These are phyloP conservation scores for Panaeolus cyanescens DNA, from an alignment of 768 basidiomycete species.

Conservation along the genomic window DNA sequence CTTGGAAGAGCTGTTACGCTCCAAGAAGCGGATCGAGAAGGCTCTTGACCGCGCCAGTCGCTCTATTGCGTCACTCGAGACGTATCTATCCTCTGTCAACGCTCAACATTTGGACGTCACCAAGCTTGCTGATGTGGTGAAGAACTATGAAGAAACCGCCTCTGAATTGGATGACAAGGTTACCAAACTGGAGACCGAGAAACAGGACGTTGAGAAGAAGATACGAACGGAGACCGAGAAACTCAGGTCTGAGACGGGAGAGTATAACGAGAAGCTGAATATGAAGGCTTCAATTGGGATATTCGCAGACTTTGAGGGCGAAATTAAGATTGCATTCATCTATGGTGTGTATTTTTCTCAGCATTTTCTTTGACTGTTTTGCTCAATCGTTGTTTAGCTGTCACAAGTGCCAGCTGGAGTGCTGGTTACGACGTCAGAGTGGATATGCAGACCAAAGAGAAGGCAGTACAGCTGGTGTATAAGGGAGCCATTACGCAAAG, in stretches of 20 bases:
- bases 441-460: conserved; percentile 31
- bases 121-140: conserved; percentile 27
- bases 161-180: conserved; percentile 29
- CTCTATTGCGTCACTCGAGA: conserved; percentile 26
- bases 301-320: conserved; percentile 34
- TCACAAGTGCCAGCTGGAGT: conserved; percentile 29
- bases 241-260: conserved; percentile 11
- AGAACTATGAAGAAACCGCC: conserved; percentile 29
- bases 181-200: conserved; percentile 24
- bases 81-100: conserved; percentile 33
- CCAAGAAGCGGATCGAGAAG: conserved; percentile 23
- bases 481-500: conserved; percentile 38
- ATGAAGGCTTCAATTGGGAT: conserved; percentile 32
- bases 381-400: not conserved
- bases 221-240: conserved; percentile 22
- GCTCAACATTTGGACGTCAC: conserved; percentile 28
- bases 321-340: conserved; percentile 36
- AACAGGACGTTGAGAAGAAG: conserved; percentile 22
- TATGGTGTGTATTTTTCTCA: conserved; percentile 31
- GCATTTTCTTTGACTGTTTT: not conserved
- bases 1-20: conserved; percentile 22
- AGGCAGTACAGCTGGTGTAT: conserved; percentile 33
- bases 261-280: conserved; percentile 21
- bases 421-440: conserved; percentile 43
- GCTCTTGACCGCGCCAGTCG: conserved; percentile 30